These are phyloP conservation scores for Rhynchosporium graminicola DNA, from an alignment of 2,329 filamentous ascomycete species.

Conservation along the genomic window DNA sequence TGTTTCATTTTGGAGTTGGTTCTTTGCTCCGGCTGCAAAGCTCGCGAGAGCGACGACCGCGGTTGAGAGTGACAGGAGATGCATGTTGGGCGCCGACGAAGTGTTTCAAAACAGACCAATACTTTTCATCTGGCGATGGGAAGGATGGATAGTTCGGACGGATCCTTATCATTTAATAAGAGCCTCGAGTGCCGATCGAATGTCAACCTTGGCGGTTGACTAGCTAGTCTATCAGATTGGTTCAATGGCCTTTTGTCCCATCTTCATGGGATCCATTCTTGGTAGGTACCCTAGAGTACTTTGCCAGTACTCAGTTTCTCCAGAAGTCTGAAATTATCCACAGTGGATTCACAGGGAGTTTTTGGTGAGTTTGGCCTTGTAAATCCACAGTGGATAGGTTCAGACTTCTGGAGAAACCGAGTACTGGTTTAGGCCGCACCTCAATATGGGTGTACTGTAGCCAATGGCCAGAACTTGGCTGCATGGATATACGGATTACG, in stretches of 20 bases:
- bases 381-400: too few relatives aligned
- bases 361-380: too few relatives aligned
- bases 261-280: not conserved
- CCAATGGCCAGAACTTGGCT: not conserved
- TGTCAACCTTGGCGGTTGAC: conserved; percentile 1
- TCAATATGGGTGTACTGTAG: not conserved
- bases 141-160: not conserved
- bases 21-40: conserved; percentile 18
- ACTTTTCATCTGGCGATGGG: not conserved
- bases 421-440: too few relatives aligned
- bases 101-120: not conserved
- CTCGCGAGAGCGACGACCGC: conserved; percentile 15
- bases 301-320: too few relatives aligned
- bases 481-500: not conserved
- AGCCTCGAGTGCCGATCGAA: conserved; percentile 3
- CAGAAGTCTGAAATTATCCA: too few relatives aligned
- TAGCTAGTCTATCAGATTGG: conserved; percentile 7
- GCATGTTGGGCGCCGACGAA: conserved; percentile 7
- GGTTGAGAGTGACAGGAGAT: conserved; percentile 16
- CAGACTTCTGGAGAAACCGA: too few relatives aligned
- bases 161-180: not conserved
- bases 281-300: conserved; percentile 1
- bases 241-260: conserved; percentile 11
- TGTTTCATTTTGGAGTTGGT: conserved; percentile 26
- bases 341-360: too few relatives aligned